Conservation (phyloP, 805 yeast genomes). For the Sugiyamaella boreocaroliniensis region DNA sequence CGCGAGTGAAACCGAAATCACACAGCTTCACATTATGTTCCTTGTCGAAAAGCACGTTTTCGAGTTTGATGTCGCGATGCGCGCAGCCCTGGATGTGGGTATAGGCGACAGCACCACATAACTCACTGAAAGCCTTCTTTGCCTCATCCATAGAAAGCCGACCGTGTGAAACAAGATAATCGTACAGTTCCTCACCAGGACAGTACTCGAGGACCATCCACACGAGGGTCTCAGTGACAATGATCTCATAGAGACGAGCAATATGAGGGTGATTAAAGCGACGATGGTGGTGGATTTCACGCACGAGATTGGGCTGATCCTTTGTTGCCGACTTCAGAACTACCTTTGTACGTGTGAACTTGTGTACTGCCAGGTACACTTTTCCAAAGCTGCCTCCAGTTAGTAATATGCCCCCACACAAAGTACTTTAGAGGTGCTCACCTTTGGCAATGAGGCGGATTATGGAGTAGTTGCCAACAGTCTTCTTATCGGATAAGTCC, state of each 20-base stretch:
- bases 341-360: conserved; percentile 61
- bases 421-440: conserved; percentile 47
- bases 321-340: conserved; percentile 77
- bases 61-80: conserved; percentile 75
- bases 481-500: conserved; percentile 39
- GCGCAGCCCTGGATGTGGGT: conserved; percentile 73
- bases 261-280: conserved; percentile 80
- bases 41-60: conserved; percentile 70
- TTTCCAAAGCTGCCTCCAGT: conserved; percentile 64
- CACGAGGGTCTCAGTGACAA: conserved; percentile 68
- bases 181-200: conserved; percentile 47
- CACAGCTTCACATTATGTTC: conserved; percentile 76
- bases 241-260: conserved; percentile 77
- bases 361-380: conserved; percentile 78
- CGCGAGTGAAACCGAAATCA: conserved; percentile 93
- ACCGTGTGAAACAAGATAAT: conserved; percentile 27
- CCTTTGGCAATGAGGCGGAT: conserved; percentile 58
- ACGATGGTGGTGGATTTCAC: conserved; percentile 84
- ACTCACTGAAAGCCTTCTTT: conserved; percentile 28
- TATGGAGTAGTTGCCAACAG: conserved; percentile 77
- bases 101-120: conserved; percentile 57
- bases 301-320: conserved; percentile 75
- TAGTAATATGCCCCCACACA: background rate
- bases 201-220: conserved; percentile 92
- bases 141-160: conserved; percentile 20